These are phyloP conservation scores for Spergularia azorica DNA, from an alignment of 179 eudicot genomes.

Conservation along the genomic window DNA sequence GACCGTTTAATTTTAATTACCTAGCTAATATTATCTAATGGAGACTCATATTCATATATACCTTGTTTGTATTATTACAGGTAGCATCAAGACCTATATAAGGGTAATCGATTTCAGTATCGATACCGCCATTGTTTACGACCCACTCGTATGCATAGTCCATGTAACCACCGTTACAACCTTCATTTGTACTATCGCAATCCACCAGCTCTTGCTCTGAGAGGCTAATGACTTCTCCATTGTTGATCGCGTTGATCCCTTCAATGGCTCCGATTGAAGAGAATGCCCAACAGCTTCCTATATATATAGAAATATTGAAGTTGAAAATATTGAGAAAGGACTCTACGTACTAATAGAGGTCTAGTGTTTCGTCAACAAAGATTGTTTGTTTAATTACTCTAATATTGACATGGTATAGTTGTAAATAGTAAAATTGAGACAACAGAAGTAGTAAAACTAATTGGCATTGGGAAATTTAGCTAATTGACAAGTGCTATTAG, in stretches of 20 bases:
- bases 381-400: too few species aligned
- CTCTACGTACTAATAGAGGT: too few species aligned
- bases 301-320: constrained; percentile 6
- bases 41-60: background rate
- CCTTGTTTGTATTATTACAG: constrained; percentile 45
- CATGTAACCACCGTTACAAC: constrained; percentile 66
- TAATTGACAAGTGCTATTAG: too few species aligned
- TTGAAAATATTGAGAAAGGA: background rate
- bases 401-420: too few species aligned
- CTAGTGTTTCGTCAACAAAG: too few species aligned
- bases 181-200: constrained; percentile 49
- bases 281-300: constrained; percentile 66
- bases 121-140: constrained; percentile 57
- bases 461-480: too few species aligned
- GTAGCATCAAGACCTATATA: constrained; percentile 48
- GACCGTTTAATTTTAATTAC: too few species aligned
- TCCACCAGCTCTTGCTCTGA: constrained; percentile 63
- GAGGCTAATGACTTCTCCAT: constrained; percentile 54
- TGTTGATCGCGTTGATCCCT: constrained; percentile 51
- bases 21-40: background rate
- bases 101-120: constrained; percentile 53
- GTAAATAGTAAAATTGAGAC: too few species aligned
- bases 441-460: too few species aligned
- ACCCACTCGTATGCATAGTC: constrained; percentile 70
- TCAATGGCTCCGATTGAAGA: constrained; percentile 64